These are phyloP conservation scores for Endoconidiophora laricicola DNA, from an alignment of 2,329 filamentous ascomycete genomes.

Conservation along the genomic window DNA sequence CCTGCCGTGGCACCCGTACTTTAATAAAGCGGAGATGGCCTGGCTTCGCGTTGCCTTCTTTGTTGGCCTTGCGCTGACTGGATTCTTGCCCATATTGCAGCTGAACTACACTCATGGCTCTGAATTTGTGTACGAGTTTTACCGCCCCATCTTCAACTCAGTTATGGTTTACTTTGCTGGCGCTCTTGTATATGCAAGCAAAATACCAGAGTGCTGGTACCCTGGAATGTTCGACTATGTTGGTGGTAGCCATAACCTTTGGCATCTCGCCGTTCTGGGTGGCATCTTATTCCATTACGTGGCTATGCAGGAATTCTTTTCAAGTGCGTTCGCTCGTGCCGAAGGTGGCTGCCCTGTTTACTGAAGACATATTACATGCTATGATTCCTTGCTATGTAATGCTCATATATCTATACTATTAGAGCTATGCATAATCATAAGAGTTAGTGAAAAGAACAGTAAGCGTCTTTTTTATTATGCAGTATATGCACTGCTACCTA, in stretches of 20 bases:
- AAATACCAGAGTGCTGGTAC: conserved; percentile 82
- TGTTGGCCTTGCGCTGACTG: conserved; percentile 69
- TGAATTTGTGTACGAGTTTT: conserved; percentile 77
- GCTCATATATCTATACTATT: too few relatives aligned
- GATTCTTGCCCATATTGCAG: conserved; percentile 77
- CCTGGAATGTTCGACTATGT: conserved; percentile 92
- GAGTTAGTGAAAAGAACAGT: too few relatives aligned
- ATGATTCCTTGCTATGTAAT: too few relatives aligned
- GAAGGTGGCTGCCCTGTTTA: conserved; percentile 40
- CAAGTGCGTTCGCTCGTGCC: conserved; percentile 54
- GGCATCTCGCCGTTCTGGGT: conserved; percentile 86
- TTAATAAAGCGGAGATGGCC: conserved; percentile 83
- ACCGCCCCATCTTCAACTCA: conserved; percentile 71
- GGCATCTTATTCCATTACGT: conserved; percentile 95
- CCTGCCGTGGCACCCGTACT: conserved; percentile 87
- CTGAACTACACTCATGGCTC: conserved; percentile 60
- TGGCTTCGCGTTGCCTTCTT: conserved; percentile 90
- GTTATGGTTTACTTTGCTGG: conserved; percentile 73
- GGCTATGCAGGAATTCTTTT: conserved; percentile 92
- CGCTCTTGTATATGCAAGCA: conserved; percentile 75
- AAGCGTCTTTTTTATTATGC: too few relatives aligned
- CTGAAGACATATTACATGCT: conserved; percentile 16
- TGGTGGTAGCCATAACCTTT: conserved; percentile 90
- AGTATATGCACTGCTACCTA: too few relatives aligned
- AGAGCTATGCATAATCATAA: too few relatives aligned